These are phyloP conservation scores for Brassica carinata DNA, from an alignment of 345 rosid genomes.

Conservation along the genomic window DNA sequence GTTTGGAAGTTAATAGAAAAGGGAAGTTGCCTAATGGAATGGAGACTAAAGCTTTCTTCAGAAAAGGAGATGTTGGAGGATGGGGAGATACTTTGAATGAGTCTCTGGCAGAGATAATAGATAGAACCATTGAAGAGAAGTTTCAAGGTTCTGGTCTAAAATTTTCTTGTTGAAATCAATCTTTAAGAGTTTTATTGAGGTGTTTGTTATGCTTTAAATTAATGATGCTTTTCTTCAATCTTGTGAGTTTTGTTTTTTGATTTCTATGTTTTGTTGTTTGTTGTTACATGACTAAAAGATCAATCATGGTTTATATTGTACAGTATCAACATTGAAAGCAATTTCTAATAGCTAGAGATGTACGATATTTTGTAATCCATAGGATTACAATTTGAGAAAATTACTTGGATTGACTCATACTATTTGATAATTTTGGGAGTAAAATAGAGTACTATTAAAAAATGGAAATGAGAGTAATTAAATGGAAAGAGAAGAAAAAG, in stretches of 20 bases:
- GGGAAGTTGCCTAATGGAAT: constrained; percentile 43
- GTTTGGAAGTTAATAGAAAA: constrained; percentile 34
- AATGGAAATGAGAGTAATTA: too few relatives aligned
- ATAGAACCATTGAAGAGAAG: constrained; percentile 16
- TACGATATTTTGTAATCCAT: too few relatives aligned
- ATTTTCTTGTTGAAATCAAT: background rate
- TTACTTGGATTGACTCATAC: too few relatives aligned
- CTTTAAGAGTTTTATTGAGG: background rate
- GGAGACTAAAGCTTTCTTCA: constrained; percentile 27
- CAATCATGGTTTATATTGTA: too few relatives aligned
- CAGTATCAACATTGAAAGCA: too few relatives aligned
- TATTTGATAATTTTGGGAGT: too few relatives aligned
- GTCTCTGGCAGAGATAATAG: constrained; percentile 14
- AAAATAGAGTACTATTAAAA: too few relatives aligned
- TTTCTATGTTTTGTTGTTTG: background rate
- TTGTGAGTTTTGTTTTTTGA: background rate
- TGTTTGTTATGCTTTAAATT: background rate
- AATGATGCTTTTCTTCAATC: background rate
- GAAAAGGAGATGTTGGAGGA: constrained; percentile 43
- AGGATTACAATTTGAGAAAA: too few relatives aligned
- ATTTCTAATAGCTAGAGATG: too few relatives aligned
- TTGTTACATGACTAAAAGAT: background rate
- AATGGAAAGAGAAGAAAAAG: too few relatives aligned
- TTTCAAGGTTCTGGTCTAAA: background rate
- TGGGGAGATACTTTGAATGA: constrained; percentile 40